Evolutionary conservation across 2,329 filamentous ascomycete genomes (phyloP).

Genomic region (Calonectria henricotiae): DNA sequence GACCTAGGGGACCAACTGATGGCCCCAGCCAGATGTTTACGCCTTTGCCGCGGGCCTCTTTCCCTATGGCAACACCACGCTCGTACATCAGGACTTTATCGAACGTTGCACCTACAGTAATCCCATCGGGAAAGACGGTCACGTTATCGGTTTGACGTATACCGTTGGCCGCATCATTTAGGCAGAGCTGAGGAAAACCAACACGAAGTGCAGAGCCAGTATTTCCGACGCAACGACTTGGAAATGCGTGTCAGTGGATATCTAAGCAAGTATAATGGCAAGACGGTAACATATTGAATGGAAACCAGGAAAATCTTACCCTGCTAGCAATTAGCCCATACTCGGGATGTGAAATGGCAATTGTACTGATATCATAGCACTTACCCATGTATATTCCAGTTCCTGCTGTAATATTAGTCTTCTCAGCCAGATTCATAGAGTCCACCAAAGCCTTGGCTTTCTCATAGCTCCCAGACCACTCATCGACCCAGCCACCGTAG

Average conservation of each 20-base stretch:
- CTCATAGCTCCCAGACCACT: slow-evolving; percentile 80
- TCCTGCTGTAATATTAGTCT: slow-evolving; percentile 83
- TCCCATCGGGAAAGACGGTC: slow-evolving; percentile 85
- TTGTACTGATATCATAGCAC: background rate
- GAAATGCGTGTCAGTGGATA: slow-evolving; percentile 23
- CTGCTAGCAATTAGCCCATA: slow-evolving; percentile 31
- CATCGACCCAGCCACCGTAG: slow-evolving; percentile 78
- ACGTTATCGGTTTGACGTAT: slow-evolving; percentile 82
- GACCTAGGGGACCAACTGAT: slow-evolving; percentile 79
- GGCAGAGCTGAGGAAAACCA: slow-evolving; percentile 80
- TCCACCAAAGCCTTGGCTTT: slow-evolving; percentile 80
- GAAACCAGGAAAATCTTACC: slow-evolving; percentile 34
- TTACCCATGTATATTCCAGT: slow-evolving; percentile 80
- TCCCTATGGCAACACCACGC: slow-evolving; percentile 78
- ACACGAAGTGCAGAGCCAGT: slow-evolving; percentile 80
- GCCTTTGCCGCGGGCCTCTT: slow-evolving; percentile 82
- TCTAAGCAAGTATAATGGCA: background rate
- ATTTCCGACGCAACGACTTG: slow-evolving; percentile 81
- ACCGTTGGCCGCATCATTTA: slow-evolving; percentile 81
- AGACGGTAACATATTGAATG: background rate
- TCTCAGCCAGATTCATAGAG: slow-evolving; percentile 85
- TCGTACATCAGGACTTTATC: slow-evolving; percentile 81
- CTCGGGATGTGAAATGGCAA: background rate
- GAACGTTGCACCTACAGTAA: slow-evolving; percentile 82
- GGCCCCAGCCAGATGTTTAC: slow-evolving; percentile 81